Conservation (phyloP, 2,329 filamentous ascomycete species). For the Rhytidhysteron rufulum region DNA sequence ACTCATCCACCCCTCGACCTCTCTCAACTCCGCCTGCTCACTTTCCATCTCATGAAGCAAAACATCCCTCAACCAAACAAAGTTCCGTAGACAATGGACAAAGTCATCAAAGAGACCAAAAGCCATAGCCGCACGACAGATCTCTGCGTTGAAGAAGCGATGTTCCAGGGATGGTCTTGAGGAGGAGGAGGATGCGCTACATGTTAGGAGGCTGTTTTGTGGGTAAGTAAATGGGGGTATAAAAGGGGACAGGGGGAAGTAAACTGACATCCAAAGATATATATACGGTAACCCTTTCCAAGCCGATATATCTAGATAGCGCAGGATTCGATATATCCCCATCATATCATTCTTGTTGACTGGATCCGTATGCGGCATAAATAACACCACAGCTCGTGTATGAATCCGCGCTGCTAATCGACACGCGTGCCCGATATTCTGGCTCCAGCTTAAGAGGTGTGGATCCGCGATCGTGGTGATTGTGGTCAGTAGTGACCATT, state of each 20-base stretch:
- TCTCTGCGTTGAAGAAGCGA: neutral
- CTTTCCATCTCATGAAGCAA: neutral
- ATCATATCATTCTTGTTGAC: neutral
- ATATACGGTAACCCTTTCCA: conserved; percentile 2
- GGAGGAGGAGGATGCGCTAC: neutral
- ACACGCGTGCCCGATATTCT: neutral
- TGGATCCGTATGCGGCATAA: neutral
- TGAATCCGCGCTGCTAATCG: conserved; percentile 1
- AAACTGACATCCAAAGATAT: conserved; percentile 1
- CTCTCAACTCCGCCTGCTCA: too few relatives aligned
- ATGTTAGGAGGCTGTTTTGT: neutral
- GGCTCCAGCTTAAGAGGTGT: neutral
- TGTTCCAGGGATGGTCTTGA: neutral
- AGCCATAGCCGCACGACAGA: neutral
- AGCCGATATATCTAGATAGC: neutral
- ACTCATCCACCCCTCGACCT: too few relatives aligned
- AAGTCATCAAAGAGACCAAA: neutral
- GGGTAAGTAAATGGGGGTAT: neutral
- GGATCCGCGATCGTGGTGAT: neutral
- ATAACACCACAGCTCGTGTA: neutral
- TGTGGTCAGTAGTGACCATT: neutral
- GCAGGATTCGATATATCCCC: neutral
- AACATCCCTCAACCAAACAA: neutral
- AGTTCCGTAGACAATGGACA: neutral
- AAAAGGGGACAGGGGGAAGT: neutral